Evolutionary conservation across 306 rosid genomes (phyloP), one percentile per base, ranked within the genome.

Genomic region (Vicia faba): DNA sequence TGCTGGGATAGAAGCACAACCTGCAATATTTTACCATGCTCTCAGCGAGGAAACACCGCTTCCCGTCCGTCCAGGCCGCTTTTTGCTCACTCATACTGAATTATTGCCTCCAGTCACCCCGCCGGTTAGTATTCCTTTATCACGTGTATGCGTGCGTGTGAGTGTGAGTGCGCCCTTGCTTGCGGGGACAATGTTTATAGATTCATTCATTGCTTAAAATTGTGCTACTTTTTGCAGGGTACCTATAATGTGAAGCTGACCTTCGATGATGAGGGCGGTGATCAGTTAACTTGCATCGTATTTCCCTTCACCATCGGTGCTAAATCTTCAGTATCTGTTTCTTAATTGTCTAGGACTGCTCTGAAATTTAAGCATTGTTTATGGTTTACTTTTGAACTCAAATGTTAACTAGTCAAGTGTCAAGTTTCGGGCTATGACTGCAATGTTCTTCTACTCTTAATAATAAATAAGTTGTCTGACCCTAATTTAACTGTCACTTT

Each of bases 1-100:
- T 60, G 74, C 75, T 61, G 95, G 95, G 62, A 14, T 70, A 18
- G 75, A 53, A 53, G 68, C 5, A 12, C 38, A 23, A 63, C 62
- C 72, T 70, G 68, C 73, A 7, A 9, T 46, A 56, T 77, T 77
- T 77, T 68, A 43, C 35, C 88, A 60, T 46, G 78, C 75, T 49
- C 91, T 92, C 19, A 71, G 86, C 38, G 92, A 85, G 73, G 89
- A 82, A 79, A 40, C 70, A 23, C 25, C 80, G 4, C 79, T 83
- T 54, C 92, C 98, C 3, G 73, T 92, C 64, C 71, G 79, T n/a
- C 76, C 80, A 7, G 89, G 95, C 68, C 38, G 79, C 64, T 92
- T 92, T 74, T 60, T 72, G 69, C 84, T 92, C 25, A 60, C 83
- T 62, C 96, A 92, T 75, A 77, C 89, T 11, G 95, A 89, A 78